Percentiles rank a stretch among this genome's conserved stretches.
phyloP scores from a whole-genome alignment of 208 protist species.

The Naegleria gruberi region DNA sequence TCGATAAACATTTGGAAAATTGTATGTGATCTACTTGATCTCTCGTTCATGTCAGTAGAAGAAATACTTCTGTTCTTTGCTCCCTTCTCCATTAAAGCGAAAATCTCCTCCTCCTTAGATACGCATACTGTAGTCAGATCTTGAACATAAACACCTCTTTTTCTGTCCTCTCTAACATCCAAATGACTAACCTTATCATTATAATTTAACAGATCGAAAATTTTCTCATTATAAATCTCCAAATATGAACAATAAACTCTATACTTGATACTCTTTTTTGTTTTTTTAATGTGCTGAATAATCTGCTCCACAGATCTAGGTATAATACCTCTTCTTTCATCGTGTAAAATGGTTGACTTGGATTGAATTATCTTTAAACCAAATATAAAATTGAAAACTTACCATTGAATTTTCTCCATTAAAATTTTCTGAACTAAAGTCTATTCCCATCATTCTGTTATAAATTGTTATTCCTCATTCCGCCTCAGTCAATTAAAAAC shows the following conservation, averaged over 20 bases:
- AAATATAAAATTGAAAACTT: neutral
- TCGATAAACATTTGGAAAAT: constrained; percentile 48
- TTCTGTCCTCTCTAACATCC: constrained; percentile 60
- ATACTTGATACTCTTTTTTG: neutral
- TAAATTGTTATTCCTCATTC: too few relatives aligned
- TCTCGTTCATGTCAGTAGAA: constrained; percentile 41
- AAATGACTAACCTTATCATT: constrained; percentile 8
- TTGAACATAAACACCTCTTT: constrained; percentile 63
- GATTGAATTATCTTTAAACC: constrained; percentile 1
- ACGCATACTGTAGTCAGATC: constrained; percentile 62
- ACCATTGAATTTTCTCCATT: neutral
- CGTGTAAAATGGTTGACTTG: neutral
- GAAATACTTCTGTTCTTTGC: constrained; percentile 22
- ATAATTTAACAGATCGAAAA: constrained; percentile 18
- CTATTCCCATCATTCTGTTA: neutral
- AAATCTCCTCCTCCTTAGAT: constrained; percentile 54
- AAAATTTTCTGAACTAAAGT: neutral
- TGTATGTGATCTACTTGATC: constrained; percentile 47
- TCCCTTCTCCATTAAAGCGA: constrained; percentile 54
- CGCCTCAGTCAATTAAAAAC: too few relatives aligned
- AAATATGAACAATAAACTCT: constrained; percentile 32
- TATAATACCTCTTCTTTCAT: constrained; percentile 40
- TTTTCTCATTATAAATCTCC: constrained; percentile 46
- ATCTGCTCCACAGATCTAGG: constrained; percentile 29
- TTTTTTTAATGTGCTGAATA: constrained; percentile 17